These are phyloP conservation scores for Liriodendron chinense DNA, from an alignment of 164 flowering plant genomes.

Conservation along the genomic window DNA sequence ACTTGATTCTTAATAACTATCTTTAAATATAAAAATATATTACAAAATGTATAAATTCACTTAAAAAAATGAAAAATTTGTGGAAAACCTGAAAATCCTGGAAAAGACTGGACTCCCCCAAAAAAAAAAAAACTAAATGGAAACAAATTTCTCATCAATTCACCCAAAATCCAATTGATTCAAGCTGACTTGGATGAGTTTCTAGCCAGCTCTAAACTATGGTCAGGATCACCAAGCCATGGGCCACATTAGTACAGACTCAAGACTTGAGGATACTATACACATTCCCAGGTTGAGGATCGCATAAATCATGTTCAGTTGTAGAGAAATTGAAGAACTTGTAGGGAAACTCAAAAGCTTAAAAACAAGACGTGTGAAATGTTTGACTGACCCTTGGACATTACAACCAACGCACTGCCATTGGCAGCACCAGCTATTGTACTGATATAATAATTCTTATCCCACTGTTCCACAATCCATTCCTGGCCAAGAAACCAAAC, in stretches of 20 bases:
- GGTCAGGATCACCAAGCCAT: neutral
- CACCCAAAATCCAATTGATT: no score
- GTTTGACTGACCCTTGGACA: constrained; percentile 71
- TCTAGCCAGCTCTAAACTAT: neutral
- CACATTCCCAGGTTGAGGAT: neutral
- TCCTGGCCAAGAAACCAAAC: constrained; percentile 42
- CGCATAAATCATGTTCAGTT: neutral
- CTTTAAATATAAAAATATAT: no score
- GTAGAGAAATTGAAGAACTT: neutral
- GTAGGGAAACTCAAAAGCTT: no score
- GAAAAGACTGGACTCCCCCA: no score
- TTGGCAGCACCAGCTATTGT: constrained; percentile 84
- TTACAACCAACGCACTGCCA: constrained; percentile 83
- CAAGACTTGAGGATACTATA: neutral
- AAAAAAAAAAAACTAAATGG: no score
- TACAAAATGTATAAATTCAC: no score
- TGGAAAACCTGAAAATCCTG: no score
- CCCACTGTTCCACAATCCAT: constrained; percentile 99
- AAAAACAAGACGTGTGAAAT: neutral
- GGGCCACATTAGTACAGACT: neutral
- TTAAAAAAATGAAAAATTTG: no score
- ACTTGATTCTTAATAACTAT: no score
- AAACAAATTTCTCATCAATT: no score
- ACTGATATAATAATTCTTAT: constrained; percentile 79
- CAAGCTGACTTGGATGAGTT: neutral